Evolutionary conservation across 805 yeast genomes (phyloP).

Genomic region (Candida cerambycidarum): DNA sequence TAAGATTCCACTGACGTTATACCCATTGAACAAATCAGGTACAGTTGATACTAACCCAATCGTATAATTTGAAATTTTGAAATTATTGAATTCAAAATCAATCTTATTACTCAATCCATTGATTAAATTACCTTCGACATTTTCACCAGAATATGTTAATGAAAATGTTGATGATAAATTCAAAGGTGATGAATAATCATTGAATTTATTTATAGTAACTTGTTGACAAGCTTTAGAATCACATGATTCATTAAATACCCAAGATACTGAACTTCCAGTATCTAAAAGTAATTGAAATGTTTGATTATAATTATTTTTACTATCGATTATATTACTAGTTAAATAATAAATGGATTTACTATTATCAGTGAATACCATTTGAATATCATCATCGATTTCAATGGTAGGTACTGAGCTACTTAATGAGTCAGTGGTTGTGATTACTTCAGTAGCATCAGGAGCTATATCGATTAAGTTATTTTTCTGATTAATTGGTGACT

Average conservation of each 20-base stretch:
- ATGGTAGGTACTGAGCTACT: constrained; percentile 18
- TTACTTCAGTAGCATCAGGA: constrained; percentile 12
- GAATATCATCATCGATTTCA: constrained; percentile 15
- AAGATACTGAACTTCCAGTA: constrained; percentile 64
- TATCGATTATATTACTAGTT: constrained; percentile 19
- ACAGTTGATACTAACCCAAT: constrained; percentile 56
- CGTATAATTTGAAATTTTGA: constrained; percentile 36
- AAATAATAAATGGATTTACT: constrained; percentile 22
- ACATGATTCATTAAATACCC: constrained; percentile 61
- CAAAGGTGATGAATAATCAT: constrained; percentile 15
- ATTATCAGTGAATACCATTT: constrained; percentile 21
- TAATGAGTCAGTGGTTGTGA: constrained; percentile 13
- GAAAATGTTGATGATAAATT: constrained; percentile 36
- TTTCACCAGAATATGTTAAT: constrained; percentile 53
- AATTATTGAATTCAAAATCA: constrained; percentile 29
- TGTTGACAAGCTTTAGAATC: constrained; percentile 40
- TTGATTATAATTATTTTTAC: constrained; percentile 24
- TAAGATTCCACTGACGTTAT: constrained; percentile 57
- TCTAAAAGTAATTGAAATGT: constrained; percentile 56
- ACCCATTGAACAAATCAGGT: constrained; percentile 52
- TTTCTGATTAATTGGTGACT: background rate
- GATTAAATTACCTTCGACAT: constrained; percentile 50
- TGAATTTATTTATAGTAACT: constrained; percentile 24
- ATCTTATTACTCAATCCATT: constrained; percentile 30
- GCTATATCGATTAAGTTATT: constrained; percentile 5